Percentiles rank a stretch among this genome's conserved stretches.
Conservation (phyloP, 228 moss, liverwort and hornwort genomes). For the Sphagnum magellanicum region DNA sequence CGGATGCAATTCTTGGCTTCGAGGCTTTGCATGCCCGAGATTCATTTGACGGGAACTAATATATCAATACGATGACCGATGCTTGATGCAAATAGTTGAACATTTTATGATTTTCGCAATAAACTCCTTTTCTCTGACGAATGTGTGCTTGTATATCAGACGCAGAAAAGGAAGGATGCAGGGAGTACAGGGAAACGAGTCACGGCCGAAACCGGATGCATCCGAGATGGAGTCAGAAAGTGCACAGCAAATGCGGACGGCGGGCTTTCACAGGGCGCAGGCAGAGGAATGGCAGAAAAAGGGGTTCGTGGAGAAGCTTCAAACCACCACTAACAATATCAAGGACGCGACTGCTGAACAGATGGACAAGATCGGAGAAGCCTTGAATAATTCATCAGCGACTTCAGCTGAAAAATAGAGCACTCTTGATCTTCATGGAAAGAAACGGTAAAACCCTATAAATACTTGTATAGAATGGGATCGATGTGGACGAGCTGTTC, state of each 20-base stretch:
- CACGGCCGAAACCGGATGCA: constrained; percentile 12
- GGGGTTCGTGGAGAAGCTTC: constrained; percentile 24
- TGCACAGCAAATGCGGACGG: constrained; percentile 26
- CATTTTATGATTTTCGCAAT: too few species aligned
- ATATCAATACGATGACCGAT: too few species aligned
- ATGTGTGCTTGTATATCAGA: too few species aligned
- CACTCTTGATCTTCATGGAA: too few species aligned
- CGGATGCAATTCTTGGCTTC: too few species aligned
- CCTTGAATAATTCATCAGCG: constrained; percentile 2
- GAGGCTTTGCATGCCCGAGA: too few species aligned
- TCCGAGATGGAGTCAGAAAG: constrained; percentile 19
- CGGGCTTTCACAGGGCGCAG: constrained; percentile 24
- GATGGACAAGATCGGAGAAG: constrained; percentile 37
- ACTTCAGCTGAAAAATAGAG: background rate
- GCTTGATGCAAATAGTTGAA: too few species aligned
- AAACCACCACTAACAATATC: constrained; percentile 16
- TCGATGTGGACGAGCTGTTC: too few species aligned
- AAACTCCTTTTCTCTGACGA: too few species aligned
- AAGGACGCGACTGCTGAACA: constrained; percentile 33
- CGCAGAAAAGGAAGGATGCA: constrained; percentile 17
- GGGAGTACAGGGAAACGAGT: constrained; percentile 17
- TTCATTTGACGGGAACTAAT: too few species aligned
- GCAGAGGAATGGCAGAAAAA: constrained; percentile 29
- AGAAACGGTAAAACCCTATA: too few species aligned
- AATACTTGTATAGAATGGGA: too few species aligned